phyloP scores from a whole-genome alignment of 2,329 filamentous ascomycete genomes.

The Exophiala dermatitidis region DNA sequence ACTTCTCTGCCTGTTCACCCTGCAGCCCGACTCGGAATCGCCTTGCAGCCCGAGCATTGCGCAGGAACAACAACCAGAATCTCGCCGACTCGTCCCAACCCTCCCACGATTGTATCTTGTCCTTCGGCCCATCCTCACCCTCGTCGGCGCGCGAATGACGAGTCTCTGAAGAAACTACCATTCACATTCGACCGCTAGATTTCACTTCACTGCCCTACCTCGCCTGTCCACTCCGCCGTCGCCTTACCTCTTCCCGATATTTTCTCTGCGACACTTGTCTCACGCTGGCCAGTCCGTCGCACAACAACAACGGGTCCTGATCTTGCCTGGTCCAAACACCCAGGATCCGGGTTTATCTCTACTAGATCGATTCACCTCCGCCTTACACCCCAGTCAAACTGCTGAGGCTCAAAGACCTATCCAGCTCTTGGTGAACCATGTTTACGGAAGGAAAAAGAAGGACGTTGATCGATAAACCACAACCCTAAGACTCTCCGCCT shows the following conservation, averaged over 20 bases:
- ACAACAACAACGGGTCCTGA: conserved; percentile 1
- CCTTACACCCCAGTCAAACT: conserved; percentile 3
- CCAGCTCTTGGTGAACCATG: conserved; percentile 15
- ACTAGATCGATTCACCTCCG: not conserved
- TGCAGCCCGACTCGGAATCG: conserved; percentile 7
- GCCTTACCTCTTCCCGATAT: not conserved
- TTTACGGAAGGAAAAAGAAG: conserved; percentile 18
- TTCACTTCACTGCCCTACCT: conserved; percentile 1
- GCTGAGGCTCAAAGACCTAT: not conserved
- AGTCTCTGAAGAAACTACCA: not conserved
- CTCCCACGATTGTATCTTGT: conserved; percentile 2
- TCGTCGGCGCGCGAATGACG: conserved; percentile 2
- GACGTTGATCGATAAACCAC: conserved; percentile 14
- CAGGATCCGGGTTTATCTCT: not conserved
- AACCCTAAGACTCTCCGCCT: conserved; percentile 2
- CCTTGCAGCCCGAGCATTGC: conserved; percentile 9
- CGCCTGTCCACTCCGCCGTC: conserved; percentile 1
- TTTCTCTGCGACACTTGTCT: conserved; percentile 2
- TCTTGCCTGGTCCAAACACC: not conserved
- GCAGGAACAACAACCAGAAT: conserved; percentile 13
- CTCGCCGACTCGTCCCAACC: not conserved
- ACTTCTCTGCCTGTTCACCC: not conserved
- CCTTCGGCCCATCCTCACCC: not conserved
- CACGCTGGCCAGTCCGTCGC: not conserved
- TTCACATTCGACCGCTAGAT: not conserved